Evolutionary conservation across 768 basidiomycete species (phyloP).

Genomic region (Mycena capillaripes): DNA sequence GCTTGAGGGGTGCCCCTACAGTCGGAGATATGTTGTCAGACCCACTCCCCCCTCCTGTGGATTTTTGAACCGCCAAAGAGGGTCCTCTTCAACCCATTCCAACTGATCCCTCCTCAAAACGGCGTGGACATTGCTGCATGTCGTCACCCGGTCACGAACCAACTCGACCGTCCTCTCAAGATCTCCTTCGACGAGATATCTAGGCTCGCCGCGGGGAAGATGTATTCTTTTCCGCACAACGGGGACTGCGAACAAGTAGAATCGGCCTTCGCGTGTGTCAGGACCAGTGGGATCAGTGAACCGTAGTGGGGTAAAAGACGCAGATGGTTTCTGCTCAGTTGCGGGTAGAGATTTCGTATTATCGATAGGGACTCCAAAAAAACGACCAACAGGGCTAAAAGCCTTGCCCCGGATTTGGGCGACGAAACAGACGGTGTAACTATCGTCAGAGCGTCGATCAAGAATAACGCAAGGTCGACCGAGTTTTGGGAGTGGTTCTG

Average conservation of each 20-base stretch:
- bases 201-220: not conserved
- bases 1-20: no score
- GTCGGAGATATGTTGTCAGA: not conserved
- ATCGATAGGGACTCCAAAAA: constrained; percentile 24
- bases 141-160: constrained; percentile 7
- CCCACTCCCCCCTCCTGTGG: constrained; percentile 16
- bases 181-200: constrained; percentile 13
- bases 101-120: constrained; percentile 24
- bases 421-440: constrained; percentile 22
- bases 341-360: not conserved
- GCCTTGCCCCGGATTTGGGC: constrained; percentile 1
- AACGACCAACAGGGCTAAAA: constrained; percentile 24
- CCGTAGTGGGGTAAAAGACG: constrained; percentile 11
- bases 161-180: not conserved
- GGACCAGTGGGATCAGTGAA: not conserved
- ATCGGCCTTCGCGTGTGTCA: not conserved
- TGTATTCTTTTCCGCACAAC: constrained; percentile 13
- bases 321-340: not conserved
- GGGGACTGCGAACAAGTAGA: constrained; percentile 30
- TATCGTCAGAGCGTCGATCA: not conserved
- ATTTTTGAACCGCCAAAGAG: not conserved
- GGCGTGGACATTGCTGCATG: constrained; percentile 2
- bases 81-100: constrained; percentile 3
- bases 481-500: not conserved
- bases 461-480: constrained; percentile 32